Evolutionary conservation across 1,139 yeast genomes (phyloP).

Genomic region (Diutina mesorugosa): DNA sequence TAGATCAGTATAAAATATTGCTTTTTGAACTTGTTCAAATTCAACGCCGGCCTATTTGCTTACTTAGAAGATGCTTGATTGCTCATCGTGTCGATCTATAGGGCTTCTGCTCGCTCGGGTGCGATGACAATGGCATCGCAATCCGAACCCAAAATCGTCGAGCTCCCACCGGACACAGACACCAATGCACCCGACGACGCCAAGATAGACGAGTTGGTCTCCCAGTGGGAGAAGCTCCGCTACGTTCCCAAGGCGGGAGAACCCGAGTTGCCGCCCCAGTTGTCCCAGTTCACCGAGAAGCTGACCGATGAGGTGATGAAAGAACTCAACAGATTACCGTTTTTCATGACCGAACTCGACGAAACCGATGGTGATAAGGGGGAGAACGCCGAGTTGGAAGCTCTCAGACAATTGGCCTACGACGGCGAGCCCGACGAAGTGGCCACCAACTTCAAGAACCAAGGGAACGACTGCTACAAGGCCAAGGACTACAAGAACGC

Average conservation of each 20-base stretch:
- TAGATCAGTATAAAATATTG: too few species aligned
- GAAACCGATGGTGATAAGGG: conserved; percentile 71
- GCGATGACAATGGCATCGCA: background rate
- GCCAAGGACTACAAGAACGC: conserved; percentile 65
- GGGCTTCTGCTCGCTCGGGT: background rate
- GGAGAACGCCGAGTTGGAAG: conserved; percentile 66
- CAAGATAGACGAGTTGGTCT: conserved; percentile 12
- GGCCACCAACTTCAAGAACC: conserved; percentile 80
- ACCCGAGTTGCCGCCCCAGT: conserved; percentile 75
- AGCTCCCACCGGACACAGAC: background rate
- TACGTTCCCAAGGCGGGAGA: conserved; percentile 68
- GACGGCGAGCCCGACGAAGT: conserved; percentile 94
- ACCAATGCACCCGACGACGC: background rate
- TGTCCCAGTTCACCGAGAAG: conserved; percentile 51
- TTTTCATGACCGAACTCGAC: conserved; percentile 85
- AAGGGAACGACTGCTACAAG: conserved; percentile 82
- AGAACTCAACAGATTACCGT: conserved; percentile 77
- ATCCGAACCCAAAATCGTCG: conserved; percentile 1
- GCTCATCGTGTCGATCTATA: too few species aligned
- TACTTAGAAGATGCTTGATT: too few species aligned
- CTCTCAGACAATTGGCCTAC: conserved; percentile 80
- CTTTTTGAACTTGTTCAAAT: too few species aligned
- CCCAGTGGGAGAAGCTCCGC: conserved; percentile 42
- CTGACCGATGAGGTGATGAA: conserved; percentile 65
- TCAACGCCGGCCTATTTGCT: too few species aligned